These are phyloP conservation scores for Pseudogymnoascus sp. DNA, from an alignment of 2,329 filamentous ascomycete species.

Conservation along the genomic window DNA sequence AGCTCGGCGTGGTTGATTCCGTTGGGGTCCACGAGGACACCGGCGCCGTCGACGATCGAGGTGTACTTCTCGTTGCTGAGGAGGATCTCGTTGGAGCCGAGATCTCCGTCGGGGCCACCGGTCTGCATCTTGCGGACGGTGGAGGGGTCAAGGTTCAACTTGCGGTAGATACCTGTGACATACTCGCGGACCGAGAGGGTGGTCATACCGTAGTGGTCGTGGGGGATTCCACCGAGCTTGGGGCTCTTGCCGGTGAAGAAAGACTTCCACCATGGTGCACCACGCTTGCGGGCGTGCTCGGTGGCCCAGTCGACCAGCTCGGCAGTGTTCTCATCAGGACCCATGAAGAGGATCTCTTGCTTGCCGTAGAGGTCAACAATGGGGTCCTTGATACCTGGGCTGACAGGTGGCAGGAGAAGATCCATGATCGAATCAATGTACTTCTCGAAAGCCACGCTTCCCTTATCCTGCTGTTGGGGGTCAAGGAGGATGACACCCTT, in stretches of 20 bases:
- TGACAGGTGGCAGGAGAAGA: constrained; percentile 77
- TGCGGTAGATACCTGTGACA: constrained; percentile 93
- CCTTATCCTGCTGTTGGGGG: constrained; percentile 87
- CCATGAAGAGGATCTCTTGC: constrained; percentile 96
- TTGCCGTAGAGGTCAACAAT: constrained; percentile 93
- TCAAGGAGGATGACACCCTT: constrained; percentile 97
- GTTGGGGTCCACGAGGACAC: constrained; percentile 87
- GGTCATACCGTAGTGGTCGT: constrained; percentile 96
- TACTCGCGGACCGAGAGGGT: constrained; percentile 94
- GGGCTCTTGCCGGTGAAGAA: constrained; percentile 99
- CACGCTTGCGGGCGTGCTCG: constrained; percentile 76
- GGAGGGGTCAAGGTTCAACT: constrained; percentile 79
- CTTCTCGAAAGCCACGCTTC: constrained; percentile 90
- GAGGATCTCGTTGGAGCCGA: constrained; percentile 96
- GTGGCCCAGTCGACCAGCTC: constrained; percentile 99
- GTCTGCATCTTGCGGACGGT: constrained; percentile 92
- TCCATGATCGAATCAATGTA: constrained; percentile 99
- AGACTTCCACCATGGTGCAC: constrained; percentile 98
- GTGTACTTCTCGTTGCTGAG: constrained; percentile 94
- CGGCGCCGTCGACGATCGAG: constrained; percentile 89
- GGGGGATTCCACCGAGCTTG: constrained; percentile 89
- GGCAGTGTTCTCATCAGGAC: constrained; percentile 96
- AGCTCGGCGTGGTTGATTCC: constrained; percentile 82
- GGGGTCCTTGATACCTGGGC: constrained; percentile 96
- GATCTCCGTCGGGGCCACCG: constrained; percentile 89